Evolutionary conservation across 2,329 filamentous ascomycete genomes (phyloP).

Genomic region (Alternaria incomplexa): DNA sequence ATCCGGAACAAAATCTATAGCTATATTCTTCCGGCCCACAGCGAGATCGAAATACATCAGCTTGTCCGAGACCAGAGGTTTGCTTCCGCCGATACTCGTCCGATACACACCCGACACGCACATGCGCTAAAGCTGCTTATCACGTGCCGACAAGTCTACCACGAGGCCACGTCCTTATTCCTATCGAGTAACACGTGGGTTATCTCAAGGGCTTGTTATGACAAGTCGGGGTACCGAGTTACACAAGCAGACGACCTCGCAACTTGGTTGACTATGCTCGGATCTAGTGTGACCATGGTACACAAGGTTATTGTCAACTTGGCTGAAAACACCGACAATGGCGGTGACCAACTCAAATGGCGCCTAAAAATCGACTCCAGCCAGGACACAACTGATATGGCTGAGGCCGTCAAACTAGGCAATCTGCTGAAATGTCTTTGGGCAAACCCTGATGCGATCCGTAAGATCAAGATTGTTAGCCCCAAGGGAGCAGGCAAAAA

Average conservation of each 20-base stretch:
- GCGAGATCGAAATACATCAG: background rate
- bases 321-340: background rate
- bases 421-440: background rate
- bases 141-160: background rate
- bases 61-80: background rate
- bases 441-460: background rate
- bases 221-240: background rate
- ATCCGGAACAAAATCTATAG: background rate
- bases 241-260: background rate
- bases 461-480: background rate
- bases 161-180: background rate
- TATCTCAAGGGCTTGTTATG: background rate
- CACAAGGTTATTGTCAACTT: background rate
- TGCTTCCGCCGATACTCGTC: background rate
- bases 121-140: background rate
- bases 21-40: background rate
- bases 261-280: background rate
- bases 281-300: background rate
- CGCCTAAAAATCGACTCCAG: background rate
- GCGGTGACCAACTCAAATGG: background rate
- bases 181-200: background rate
- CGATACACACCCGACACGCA: background rate
- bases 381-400: background rate
- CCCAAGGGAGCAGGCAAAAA: background rate
- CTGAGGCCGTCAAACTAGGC: background rate